These are phyloP conservation scores for Leccinum truebloodii DNA, from an alignment of 768 basidiomycete species.

Conservation along the genomic window DNA sequence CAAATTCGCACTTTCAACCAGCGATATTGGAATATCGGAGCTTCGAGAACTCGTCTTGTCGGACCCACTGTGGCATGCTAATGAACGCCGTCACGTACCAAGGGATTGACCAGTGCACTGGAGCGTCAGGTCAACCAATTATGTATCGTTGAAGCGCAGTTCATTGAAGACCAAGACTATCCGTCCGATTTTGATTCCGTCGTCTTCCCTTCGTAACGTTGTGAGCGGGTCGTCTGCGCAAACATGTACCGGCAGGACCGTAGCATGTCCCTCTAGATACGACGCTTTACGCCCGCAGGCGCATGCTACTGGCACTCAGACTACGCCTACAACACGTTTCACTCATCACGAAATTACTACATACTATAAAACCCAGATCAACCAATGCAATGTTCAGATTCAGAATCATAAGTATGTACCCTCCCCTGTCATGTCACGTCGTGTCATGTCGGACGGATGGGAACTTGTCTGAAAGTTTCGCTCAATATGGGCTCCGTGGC, in stretches of 20 bases:
- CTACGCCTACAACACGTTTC: background rate
- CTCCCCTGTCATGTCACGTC: background rate
- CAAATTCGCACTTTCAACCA: background rate
- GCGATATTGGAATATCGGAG: background rate
- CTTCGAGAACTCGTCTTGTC: background rate
- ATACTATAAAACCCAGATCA: background rate
- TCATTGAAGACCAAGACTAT: background rate
- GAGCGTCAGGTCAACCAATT: no score
- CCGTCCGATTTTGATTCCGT: no score
- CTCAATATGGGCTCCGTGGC: background rate
- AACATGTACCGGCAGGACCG: background rate
- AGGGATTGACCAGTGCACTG: no score
- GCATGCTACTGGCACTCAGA: background rate
- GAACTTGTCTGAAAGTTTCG: no score
- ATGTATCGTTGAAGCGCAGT: no score
- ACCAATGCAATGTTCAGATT: background rate
- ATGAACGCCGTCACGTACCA: background rate
- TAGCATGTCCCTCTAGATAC: background rate
- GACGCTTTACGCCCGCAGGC: background rate
- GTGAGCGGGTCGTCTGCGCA: background rate
- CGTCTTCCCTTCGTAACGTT: background rate
- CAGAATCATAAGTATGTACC: background rate
- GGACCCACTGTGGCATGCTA: no score
- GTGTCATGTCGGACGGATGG: background rate
- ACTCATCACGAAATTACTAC: background rate